phyloP scores from a whole-genome alignment of 1,284 basidiomycete genomes.

The Moesziomyces globuligerus region DNA sequence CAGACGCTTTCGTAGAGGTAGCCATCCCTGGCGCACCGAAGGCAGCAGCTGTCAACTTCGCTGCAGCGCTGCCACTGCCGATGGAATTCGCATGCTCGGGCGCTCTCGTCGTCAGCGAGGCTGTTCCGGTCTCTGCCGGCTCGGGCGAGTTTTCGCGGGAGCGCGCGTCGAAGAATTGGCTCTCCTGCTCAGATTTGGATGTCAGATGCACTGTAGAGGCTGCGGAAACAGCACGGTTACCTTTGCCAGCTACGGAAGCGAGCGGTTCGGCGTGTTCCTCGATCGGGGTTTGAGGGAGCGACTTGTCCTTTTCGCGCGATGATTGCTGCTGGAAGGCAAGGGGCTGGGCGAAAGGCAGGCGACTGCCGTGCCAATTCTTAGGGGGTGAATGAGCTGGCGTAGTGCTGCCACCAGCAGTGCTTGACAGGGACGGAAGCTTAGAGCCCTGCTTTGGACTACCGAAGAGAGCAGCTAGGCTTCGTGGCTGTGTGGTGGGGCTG shows the following conservation, averaged over 20 bases:
- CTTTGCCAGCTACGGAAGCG: not conserved
- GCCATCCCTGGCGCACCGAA: not conserved
- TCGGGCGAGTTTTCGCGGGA: conserved; percentile 35
- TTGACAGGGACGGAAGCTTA: conserved; percentile 36
- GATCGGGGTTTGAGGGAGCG: conserved; percentile 24
- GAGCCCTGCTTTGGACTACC: conserved; percentile 39
- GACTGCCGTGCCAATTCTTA: conserved; percentile 35
- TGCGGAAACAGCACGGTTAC: conserved; percentile 23
- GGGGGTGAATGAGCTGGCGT: conserved; percentile 46
- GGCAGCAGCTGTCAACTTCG: conserved; percentile 3
- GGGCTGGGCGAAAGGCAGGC: conserved; percentile 31
- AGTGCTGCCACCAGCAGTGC: conserved; percentile 27
- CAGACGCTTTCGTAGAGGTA: conserved; percentile 10
- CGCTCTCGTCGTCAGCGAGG: not conserved
- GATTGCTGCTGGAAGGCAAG: conserved; percentile 14
- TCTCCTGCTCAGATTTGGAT: conserved; percentile 23
- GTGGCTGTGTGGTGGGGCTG: conserved; percentile 27
- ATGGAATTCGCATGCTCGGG: conserved; percentile 2
- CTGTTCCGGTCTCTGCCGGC: conserved; percentile 5
- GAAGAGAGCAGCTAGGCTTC: conserved; percentile 43
- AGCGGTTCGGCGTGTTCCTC: conserved; percentile 11
- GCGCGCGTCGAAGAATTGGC: conserved; percentile 43
- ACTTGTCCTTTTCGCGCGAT: conserved; percentile 20
- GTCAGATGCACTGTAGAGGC: conserved; percentile 19
- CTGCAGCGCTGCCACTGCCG: not conserved